Conservation (phyloP, 148 eudicot species). For the Euryodendron excelsum region DNA sequence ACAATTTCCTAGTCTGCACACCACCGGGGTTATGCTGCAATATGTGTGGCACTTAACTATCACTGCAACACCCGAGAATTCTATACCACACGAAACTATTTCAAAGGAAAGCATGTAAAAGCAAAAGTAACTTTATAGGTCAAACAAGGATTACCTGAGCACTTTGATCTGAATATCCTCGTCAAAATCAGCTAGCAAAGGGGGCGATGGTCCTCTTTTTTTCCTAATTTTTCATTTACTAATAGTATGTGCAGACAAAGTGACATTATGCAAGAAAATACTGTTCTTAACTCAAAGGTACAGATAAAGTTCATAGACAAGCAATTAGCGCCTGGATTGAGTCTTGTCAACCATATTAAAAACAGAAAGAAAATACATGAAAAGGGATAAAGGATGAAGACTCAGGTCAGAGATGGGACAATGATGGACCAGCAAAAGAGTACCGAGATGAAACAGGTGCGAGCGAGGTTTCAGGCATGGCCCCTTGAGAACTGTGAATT, state of each 20-base stretch:
- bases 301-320: not conserved
- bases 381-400: not conserved
- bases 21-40: not conserved
- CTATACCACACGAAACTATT: not conserved
- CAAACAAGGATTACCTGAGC: not conserved
- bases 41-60: not conserved
- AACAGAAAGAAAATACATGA: not conserved
- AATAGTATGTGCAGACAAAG: not conserved
- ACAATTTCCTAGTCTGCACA: not conserved
- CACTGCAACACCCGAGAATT: not conserved
- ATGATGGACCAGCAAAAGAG: conserved; percentile 50
- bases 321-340: not conserved
- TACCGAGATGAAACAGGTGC: conserved; percentile 64
- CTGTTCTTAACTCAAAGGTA: not conserved
- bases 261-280: not conserved
- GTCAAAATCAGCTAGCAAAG: not conserved
- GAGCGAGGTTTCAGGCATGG: not conserved
- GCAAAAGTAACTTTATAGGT: not conserved
- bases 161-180: not conserved
- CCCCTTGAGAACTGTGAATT: conserved; percentile 14
- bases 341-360: not conserved
- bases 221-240: not conserved
- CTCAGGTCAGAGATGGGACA: not conserved
- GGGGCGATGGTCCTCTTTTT: not conserved
- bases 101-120: not conserved